Evolutionary conservation across 768 basidiomycete species (phyloP).

Genomic region (Hortiboletus flavorubellus): DNA sequence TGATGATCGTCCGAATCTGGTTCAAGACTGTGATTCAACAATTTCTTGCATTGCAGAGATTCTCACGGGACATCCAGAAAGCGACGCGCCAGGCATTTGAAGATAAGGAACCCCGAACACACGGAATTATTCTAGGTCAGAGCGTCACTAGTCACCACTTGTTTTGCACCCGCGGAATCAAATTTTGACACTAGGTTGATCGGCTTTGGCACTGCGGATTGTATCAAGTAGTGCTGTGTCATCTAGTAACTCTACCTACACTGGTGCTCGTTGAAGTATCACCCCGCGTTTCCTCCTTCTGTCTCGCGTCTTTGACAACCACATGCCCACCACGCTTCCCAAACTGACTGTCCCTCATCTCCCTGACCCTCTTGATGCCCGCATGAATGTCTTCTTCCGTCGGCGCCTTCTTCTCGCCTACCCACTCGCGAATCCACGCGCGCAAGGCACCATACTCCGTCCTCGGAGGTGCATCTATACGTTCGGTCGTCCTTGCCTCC

Average conservation of each 20-base stretch:
- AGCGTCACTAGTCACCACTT: not conserved
- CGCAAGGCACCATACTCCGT: conserved; percentile 28
- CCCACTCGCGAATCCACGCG: conserved; percentile 57
- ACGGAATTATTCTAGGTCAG: not conserved
- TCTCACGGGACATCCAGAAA: not conserved
- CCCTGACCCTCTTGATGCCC: conserved; percentile 24
- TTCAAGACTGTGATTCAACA: too few relatives aligned
- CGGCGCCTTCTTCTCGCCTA: conserved; percentile 47
- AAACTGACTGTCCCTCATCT: conserved; percentile 26
- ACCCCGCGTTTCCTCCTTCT: too few relatives aligned
- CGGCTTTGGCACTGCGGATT: not conserved
- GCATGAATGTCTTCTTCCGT: conserved; percentile 36
- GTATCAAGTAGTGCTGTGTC: not conserved
- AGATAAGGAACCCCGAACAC: not conserved
- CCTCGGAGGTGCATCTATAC: not conserved
- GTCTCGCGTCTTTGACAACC: not conserved
- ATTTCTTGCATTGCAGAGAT: not conserved
- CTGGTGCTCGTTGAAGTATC: not conserved
- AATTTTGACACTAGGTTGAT: not conserved
- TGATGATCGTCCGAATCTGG: not conserved
- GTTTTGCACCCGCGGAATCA: conserved; percentile 8
- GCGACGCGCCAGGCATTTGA: not conserved
- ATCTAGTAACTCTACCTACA: not conserved
- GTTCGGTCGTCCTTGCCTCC: not conserved
- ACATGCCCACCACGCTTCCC: conserved; percentile 14